These are phyloP conservation scores for Cytospora mali DNA, from an alignment of 2,329 filamentous ascomycete genomes.

Conservation along the genomic window DNA sequence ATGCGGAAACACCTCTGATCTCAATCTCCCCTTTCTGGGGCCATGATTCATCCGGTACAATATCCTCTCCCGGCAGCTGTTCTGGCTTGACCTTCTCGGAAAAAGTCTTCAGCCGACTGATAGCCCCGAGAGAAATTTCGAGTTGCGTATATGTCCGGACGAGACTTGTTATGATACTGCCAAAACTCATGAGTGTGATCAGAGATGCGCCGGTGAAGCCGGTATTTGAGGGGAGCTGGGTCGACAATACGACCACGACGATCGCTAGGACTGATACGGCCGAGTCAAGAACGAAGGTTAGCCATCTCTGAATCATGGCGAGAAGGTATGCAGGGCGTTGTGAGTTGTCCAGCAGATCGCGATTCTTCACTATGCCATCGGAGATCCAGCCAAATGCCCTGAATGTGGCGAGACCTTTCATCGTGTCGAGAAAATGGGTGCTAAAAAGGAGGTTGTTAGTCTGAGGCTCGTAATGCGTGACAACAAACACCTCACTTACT, in stretches of 20 bases:
- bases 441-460: conserved; percentile 30
- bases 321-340: conserved; percentile 62
- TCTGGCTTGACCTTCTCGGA: conserved; percentile 34
- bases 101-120: conserved; percentile 39
- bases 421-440: conserved; percentile 57
- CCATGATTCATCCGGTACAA: conserved; percentile 33
- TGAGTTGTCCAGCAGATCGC: conserved; percentile 53
- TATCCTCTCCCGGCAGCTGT: conserved; percentile 35
- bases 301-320: conserved; percentile 60
- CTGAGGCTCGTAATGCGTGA: background rate
- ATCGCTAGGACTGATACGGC: conserved; percentile 52
- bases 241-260: conserved; percentile 51
- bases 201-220: conserved; percentile 45
- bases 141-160: conserved; percentile 39
- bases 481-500: conserved; percentile 40
- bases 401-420: conserved; percentile 58
- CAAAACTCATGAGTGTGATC: conserved; percentile 43
- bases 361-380: conserved; percentile 47
- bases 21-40: conserved; percentile 33
- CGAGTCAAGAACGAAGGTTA: conserved; percentile 53
- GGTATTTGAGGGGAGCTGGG: conserved; percentile 42
- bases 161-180: conserved; percentile 36
- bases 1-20: conserved; percentile 33
- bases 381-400: conserved; percentile 60
- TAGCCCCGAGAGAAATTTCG: conserved; percentile 42